Base-by-base conservation (phyloP, 2,329 filamentous ascomycete genomes). In the Stachybotrys echinatus region DNA sequence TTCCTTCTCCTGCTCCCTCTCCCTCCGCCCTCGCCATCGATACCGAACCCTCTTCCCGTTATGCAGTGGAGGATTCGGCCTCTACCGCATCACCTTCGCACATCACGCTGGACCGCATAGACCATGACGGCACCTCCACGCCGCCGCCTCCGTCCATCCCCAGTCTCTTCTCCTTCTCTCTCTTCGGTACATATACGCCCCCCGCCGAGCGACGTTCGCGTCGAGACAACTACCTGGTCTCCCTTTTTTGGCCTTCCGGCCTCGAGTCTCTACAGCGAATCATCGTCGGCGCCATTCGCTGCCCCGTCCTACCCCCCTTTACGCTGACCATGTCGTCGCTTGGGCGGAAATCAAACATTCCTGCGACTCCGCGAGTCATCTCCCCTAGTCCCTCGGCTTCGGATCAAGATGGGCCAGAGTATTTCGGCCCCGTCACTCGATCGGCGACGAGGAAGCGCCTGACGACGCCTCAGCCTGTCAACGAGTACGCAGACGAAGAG, bases 281-380 rank as follows among this genome's bases (percentile, higher is more conserved):
- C 54, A 61, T 85, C 54, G 71, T 76, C 56, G 85, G 85, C 56
- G 74, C 77, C 58, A 72, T 86, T 60, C 68, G 70, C 57, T 69
- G 71, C 45, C 74, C 83, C 51, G 72, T 75, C 39, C 76, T 88
- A 2, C 83, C 84, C 44, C 78, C 80, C 38, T 87, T 87, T 53
- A 68, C 72, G 8, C 72, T 70, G 63, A 61, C 65, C 66, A 62
- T 66, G 61, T 82, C 85, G 73, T 75, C 80, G 50, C 64, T 74
- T 52, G 74, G 72, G 51, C 67, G 70, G 48, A 74, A 80, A 53
- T 68, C 67, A 55, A 73, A 75, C 58, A 75, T 94, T 51, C 91
- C 92, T 50, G 80, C 80, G 50, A 94, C 87, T 50, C 91, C 91
- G 61, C 86, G 90, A 63, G 88, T 96, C 58, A 95, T 94, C 59